Evolutionary conservation across 2,329 filamentous ascomycete species (phyloP).

Genomic region (Fusarium beomiforme): DNA sequence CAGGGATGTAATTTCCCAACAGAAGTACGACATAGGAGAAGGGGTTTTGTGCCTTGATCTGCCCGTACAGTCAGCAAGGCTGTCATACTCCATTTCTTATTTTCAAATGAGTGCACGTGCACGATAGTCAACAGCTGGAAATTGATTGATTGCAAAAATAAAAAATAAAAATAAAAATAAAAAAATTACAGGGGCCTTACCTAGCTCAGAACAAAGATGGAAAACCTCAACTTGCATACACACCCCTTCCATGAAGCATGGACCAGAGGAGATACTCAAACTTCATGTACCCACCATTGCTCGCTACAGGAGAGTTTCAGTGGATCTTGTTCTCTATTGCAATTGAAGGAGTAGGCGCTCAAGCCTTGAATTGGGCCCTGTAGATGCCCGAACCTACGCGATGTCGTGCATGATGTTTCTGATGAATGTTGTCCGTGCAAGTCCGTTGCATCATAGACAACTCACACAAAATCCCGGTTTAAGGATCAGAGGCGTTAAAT

Average conservation of each 20-base stretch:
- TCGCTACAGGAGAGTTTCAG: conserved; percentile 9
- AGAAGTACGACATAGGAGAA: conserved; percentile 43
- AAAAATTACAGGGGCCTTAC: conserved; percentile 20
- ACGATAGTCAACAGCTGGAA: conserved; percentile 1
- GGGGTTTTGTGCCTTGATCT: conserved; percentile 1
- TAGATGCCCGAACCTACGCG: conserved; percentile 33
- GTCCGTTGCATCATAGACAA: not conserved
- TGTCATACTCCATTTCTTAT: not conserved
- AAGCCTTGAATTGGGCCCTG: conserved; percentile 39
- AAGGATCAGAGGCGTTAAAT: conserved; percentile 10
- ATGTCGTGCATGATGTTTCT: conserved; percentile 39
- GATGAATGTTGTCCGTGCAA: conserved; percentile 16
- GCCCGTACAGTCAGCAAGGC: conserved; percentile 8
- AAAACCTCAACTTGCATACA: conserved; percentile 1
- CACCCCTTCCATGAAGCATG: conserved; percentile 16
- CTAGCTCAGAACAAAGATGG: conserved; percentile 2
- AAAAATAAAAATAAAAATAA: too few relatives aligned
- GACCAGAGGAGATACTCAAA: conserved; percentile 19
- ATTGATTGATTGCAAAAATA: conserved; percentile 9
- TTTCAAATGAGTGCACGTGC: conserved; percentile 30
- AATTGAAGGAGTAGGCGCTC: conserved; percentile 21
- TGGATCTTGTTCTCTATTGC: conserved; percentile 26
- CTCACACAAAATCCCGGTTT: conserved; percentile 14
- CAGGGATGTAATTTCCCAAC: conserved; percentile 43
- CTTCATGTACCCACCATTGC: conserved; percentile 25